Percentiles rank a stretch among this genome's conserved stretches.
These are phyloP conservation scores for Phytophthora foliorum DNA, from an alignment of 352 stramenopile species.

Conservation along the genomic window DNA sequence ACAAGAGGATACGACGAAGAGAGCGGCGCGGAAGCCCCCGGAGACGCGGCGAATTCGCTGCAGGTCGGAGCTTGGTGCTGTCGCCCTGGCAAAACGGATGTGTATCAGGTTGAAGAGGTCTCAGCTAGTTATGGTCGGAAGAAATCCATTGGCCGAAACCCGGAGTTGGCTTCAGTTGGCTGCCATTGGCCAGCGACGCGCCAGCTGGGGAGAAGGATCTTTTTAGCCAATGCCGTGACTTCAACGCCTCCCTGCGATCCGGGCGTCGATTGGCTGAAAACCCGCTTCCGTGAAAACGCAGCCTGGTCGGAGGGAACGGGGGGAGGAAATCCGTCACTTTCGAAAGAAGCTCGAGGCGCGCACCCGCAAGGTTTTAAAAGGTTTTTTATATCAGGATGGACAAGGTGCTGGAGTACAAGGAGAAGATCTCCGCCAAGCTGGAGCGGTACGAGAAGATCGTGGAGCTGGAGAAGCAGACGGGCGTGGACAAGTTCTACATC, in stretches of 20 bases:
- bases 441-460: slow-evolving; percentile 88
- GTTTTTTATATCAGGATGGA: slow-evolving; percentile 62
- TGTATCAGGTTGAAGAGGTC: slow-evolving; percentile 12
- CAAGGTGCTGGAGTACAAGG: slow-evolving; percentile 87
- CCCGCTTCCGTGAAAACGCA: slow-evolving; percentile 3
- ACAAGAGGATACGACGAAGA: slow-evolving; percentile 9
- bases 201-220: slow-evolving; percentile 33
- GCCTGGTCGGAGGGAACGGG: slow-evolving; percentile 21
- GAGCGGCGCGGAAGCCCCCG: background rate
- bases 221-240: slow-evolving; percentile 42
- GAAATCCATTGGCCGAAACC: slow-evolving; percentile 37
- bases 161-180: slow-evolving; percentile 23
- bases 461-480: slow-evolving; percentile 87
- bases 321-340: slow-evolving; percentile 54
- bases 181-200: slow-evolving; percentile 29
- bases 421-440: slow-evolving; percentile 82
- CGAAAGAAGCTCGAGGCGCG: slow-evolving; percentile 44
- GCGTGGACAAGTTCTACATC: slow-evolving; percentile 92
- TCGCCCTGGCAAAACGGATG: slow-evolving; percentile 22
- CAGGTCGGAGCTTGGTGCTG: slow-evolving; percentile 5
- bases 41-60: too few relatives aligned
- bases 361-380: background rate
- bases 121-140: slow-evolving; percentile 23
- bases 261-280: slow-evolving; percentile 39
- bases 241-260: slow-evolving; percentile 9